Conservation (phyloP, 1,284 basidiomycete genomes). For the Sporisorium scitamineum region DNA sequence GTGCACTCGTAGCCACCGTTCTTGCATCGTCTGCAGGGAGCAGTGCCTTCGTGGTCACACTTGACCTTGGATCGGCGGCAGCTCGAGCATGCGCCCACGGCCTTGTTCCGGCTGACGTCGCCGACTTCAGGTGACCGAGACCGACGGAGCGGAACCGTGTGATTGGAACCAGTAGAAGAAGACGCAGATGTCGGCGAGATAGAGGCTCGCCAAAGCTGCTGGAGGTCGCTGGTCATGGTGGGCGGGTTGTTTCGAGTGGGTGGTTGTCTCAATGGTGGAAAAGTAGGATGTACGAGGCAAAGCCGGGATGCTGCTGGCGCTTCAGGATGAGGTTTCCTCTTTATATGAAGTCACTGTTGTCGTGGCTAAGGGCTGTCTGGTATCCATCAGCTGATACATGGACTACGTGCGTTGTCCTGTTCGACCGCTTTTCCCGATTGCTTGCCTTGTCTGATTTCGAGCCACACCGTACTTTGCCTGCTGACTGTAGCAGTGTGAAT, state of each 20-base stretch:
- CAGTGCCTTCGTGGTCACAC: slow-evolving; percentile 28
- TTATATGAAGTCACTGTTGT: neutral
- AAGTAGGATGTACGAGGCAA: neutral
- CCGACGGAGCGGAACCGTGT: neutral
- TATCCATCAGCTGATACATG: neutral
- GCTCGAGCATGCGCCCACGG: slow-evolving; percentile 25
- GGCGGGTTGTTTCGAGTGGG: neutral
- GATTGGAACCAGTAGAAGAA: slow-evolving; percentile 1
- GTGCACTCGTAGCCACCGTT: slow-evolving; percentile 35
- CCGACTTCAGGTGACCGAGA: slow-evolving; percentile 1
- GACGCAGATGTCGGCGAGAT: slow-evolving; percentile 7
- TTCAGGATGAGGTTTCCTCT: neutral
- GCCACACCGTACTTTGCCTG: neutral
- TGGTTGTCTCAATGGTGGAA: neutral
- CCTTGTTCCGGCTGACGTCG: slow-evolving; percentile 4
- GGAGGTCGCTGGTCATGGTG: slow-evolving; percentile 12
- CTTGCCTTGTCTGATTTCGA: neutral
- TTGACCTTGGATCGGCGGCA: slow-evolving; percentile 39
- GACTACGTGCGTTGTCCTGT: neutral
- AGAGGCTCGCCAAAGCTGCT: slow-evolving; percentile 4
- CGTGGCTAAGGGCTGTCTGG: neutral
- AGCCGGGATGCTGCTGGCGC: neutral
- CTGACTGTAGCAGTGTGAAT: neutral
- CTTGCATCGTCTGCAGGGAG: slow-evolving; percentile 31
- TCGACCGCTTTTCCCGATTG: slow-evolving; percentile 2